Base-by-base conservation (phyloP, 768 basidiomycete genomes). In the Tulasnella sp. region DNA sequence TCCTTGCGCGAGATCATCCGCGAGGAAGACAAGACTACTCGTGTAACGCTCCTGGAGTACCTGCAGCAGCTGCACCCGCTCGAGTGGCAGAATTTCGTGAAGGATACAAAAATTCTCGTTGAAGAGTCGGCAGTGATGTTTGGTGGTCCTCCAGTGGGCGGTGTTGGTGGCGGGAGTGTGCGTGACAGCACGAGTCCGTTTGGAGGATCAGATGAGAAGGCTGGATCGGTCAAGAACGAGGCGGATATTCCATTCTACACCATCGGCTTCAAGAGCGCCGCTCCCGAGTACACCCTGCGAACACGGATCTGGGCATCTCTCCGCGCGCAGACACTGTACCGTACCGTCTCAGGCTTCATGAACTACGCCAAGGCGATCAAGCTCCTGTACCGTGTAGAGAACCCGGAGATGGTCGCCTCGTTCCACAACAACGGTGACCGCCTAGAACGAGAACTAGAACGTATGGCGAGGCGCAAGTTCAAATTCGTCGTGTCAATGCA, bases 301-400 rank as follows among this genome's bases (percentile, higher is more conserved):
- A 99, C 94, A 7, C 85, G 94, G 69, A 99, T 99, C 66, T 99
- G 94, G 94, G 92, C 94, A 12, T 97, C 93, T 4, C 80, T 99
- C 10, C 89, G 94, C 55, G 94, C 94, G n/a, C 94, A 99, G 75
- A 98, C 96, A 1, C 80, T 98, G 21, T 98, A 98, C 70, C 84
- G 94, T 64, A 99, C 94, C 12, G 94, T 99, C n/a, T 97, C 94
- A 41, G 94, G 94, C 52, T 97, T 99, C 90, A 98, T 98, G 94
- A 99, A 99, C 74, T 98, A 99, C 71, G 84, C 88, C 63, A 99
- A 98, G 75, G 94, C 94, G 11, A 98, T 99, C 81, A 99, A 99
- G 71, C 75, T 99, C 41, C 80, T 99, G 21, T 94, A 97, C 71
- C 91, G 93, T 59, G 93, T 98, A 38, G 94, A 99, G 75, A 98